These are phyloP conservation scores for Nemania abortiva DNA, from an alignment of 2,329 filamentous ascomycete genomes.

Conservation along the genomic window DNA sequence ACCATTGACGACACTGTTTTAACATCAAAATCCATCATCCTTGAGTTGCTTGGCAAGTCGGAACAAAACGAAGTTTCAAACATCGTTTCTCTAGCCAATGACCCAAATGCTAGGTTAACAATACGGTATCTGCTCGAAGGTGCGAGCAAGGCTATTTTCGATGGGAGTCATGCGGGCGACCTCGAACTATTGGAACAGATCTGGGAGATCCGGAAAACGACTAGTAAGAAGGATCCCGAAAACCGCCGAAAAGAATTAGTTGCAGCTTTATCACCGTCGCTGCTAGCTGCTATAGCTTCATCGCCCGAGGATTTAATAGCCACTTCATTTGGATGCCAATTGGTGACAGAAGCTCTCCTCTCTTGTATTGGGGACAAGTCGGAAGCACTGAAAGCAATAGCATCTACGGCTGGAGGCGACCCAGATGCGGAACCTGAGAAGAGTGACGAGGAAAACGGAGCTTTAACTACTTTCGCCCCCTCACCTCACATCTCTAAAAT, in stretches of 20 bases:
- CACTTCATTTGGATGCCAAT: constrained; percentile 86
- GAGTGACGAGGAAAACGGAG: constrained; percentile 55
- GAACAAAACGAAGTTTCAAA: constrained; percentile 72
- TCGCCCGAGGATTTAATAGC: constrained; percentile 76
- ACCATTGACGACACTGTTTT: constrained; percentile 95
- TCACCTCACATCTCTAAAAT: constrained; percentile 70
- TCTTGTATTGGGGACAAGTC: constrained; percentile 80
- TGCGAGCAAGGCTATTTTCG: constrained; percentile 70
- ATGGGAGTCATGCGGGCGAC: constrained; percentile 72
- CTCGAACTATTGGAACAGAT: constrained; percentile 81
- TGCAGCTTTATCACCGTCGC: constrained; percentile 76
- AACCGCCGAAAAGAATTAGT: constrained; percentile 81
- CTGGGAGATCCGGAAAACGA: constrained; percentile 81
- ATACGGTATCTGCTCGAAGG: constrained; percentile 86
- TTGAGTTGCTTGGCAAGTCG: constrained; percentile 83
- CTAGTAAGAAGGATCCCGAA: constrained; percentile 92
- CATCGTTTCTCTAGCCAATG: constrained; percentile 72
- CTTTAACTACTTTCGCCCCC: constrained; percentile 42
- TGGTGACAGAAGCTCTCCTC: constrained; percentile 85
- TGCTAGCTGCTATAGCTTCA: constrained; percentile 79
- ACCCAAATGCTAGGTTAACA: constrained; percentile 73
- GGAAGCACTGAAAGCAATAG: constrained; percentile 77
- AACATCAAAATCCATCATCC: constrained; percentile 85
- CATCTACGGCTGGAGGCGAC: constrained; percentile 71
- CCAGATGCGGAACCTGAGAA: constrained; percentile 52